Base-by-base conservation (phyloP, 148 eudicot genomes). In the Tetragonia tetragonoides region DNA sequence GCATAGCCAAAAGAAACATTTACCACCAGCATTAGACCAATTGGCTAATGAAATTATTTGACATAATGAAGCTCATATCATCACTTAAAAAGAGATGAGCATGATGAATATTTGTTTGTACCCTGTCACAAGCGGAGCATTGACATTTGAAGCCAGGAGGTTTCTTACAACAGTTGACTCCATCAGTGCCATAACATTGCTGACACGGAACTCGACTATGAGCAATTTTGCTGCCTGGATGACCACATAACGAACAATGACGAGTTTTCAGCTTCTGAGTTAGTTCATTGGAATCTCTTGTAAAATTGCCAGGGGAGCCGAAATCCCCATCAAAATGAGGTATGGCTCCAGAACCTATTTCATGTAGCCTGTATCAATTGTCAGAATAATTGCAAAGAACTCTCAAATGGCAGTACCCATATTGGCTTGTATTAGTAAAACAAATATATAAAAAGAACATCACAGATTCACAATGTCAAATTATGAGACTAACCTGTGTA, bases 191-290 rank as follows among this genome's bases (percentile, higher is more conserved):
- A 81, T 69, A 78, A 75, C 99, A 95, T 77, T 76, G 79, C 79
- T 82, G 86, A 72, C 99, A 95, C 23, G 93, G 83, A 80, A 77
- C 83, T 80, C 81, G 88, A 59, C 80, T 77, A 84, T 95, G 99
- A 64, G 84, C 75, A 73, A 79, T 88, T 88, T 90, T 95, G 81
- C 84, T 91, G 38, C 99, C 99, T 7, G 95, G 99, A 89, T 95
- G 99, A 80, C 99, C 99, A 87, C 99, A 95, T 46, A 90, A 47
- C 38, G 97, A 93, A 79, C 99, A 95, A 87, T 95, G 99, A 59
- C 88, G 84, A 51, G 68, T 68, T 86, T 84, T 93, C 64, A 41
- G 39, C 57, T 82, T 91, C 41, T 67, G 85, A 21, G 78, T 66
- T 9, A 60, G 68, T 77, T 82, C 81, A 75, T 86, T 78, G 28